Conservation (phyloP, 2,329 filamentous ascomycete genomes). For the Xylaria sp. region DNA sequence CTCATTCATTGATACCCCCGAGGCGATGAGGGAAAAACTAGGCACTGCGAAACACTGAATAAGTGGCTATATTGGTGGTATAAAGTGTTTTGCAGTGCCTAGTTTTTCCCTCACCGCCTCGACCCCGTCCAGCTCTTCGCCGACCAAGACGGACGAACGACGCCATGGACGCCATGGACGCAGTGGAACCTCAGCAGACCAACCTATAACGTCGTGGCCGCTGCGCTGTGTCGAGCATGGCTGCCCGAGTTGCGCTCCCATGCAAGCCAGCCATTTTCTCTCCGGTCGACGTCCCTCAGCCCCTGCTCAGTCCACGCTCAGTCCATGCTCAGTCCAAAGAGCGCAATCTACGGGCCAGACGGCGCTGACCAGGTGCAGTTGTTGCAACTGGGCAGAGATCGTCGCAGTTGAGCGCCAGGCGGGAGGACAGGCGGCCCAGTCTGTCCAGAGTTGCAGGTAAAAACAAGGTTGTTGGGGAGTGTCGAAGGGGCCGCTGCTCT, state of each 20-base stretch:
- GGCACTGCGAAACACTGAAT: too few species aligned
- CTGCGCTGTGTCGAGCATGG: conserved; percentile 27
- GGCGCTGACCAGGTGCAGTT: conserved; percentile 23
- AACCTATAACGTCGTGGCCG: conserved; percentile 24
- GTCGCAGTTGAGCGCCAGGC: conserved; percentile 6
- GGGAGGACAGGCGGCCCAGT: not conserved
- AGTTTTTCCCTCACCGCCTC: too few species aligned
- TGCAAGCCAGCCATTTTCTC: conserved; percentile 5
- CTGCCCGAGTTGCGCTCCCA: conserved; percentile 29
- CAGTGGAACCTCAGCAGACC: conserved; percentile 23
- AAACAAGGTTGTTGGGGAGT: conserved; percentile 21
- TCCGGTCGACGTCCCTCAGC: not conserved
- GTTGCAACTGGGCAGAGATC: conserved; percentile 34
- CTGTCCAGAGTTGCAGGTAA: conserved; percentile 10
- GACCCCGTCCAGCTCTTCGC: conserved; percentile 18
- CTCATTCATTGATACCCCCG: not conserved
- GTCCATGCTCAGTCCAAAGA: conserved; percentile 6
- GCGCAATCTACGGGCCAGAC: conserved; percentile 19
- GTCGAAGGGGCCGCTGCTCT: conserved; percentile 16
- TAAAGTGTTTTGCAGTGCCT: too few species aligned
- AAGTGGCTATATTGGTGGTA: too few species aligned
- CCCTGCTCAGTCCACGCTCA: not conserved
- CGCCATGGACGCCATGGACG: conserved; percentile 18
- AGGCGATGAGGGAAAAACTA: too few species aligned
- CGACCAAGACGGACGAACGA: conserved; percentile 17